These are phyloP conservation scores for Aspergillus versicolor DNA, from an alignment of 2,329 filamentous ascomycete genomes.

Conservation along the genomic window DNA sequence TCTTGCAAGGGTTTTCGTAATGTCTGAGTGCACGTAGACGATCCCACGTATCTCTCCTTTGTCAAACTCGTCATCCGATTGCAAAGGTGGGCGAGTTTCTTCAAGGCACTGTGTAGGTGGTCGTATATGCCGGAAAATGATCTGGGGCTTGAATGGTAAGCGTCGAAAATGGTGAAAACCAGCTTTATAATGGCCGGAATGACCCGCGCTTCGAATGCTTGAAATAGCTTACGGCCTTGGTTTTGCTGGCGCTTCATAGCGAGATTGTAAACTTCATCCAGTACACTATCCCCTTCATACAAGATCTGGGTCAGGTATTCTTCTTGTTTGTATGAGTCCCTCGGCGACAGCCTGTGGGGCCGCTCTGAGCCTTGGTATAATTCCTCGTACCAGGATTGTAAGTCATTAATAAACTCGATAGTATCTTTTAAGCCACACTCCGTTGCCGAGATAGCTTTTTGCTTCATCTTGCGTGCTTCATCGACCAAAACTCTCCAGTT, in stretches of 20 bases:
- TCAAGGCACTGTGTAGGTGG: slow-evolving; percentile 20
- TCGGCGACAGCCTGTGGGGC: neutral
- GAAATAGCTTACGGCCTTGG: slow-evolving; percentile 14
- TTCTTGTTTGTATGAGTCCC: neutral
- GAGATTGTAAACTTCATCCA: slow-evolving; percentile 15
- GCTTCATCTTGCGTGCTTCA: slow-evolving; percentile 6
- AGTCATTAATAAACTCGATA: neutral
- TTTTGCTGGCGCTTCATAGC: neutral
- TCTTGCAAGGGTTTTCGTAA: slow-evolving; percentile 11
- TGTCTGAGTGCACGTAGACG: slow-evolving; percentile 1
- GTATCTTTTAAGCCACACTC: slow-evolving; percentile 7
- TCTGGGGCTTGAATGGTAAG: slow-evolving; percentile 15
- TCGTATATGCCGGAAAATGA: slow-evolving; percentile 16
- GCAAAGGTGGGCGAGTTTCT: slow-evolving; percentile 15
- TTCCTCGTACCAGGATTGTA: slow-evolving; percentile 3
- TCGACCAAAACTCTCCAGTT: slow-evolving; percentile 22
- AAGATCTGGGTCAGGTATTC: slow-evolving; percentile 13
- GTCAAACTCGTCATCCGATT: slow-evolving; percentile 15
- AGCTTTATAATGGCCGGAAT: slow-evolving; percentile 20
- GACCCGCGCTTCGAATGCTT: slow-evolving; percentile 20
- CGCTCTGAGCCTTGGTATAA: neutral
- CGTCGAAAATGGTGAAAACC: slow-evolving; percentile 20
- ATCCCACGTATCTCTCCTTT: slow-evolving; percentile 9
- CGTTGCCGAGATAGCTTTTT: neutral
- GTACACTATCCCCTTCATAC: slow-evolving; percentile 9